Percentiles rank a stretch among this genome's conserved stretches.
Conservation (phyloP, 305 asterid species). For the Nicotiana rustica region DNA sequence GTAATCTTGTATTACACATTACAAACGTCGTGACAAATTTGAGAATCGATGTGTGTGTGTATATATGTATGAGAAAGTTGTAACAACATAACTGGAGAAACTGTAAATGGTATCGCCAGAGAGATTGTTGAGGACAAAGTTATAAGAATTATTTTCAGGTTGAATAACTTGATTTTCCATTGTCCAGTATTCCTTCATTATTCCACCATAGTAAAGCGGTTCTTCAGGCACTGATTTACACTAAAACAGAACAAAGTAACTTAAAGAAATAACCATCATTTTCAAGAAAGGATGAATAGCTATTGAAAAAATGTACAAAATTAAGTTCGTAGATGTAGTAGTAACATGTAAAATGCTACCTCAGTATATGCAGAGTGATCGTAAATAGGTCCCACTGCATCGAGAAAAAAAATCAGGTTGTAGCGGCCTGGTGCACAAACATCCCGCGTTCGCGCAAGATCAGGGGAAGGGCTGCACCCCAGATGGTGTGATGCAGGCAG, state of each 20-base stretch:
- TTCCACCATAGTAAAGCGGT: conserved; percentile 76
- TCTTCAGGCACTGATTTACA: conserved; percentile 62
- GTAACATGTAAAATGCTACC: conserved; percentile 36
- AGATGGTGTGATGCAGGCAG: too few relatives aligned
- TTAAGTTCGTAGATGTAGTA: background rate
- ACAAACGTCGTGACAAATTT: background rate
- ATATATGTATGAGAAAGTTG: background rate
- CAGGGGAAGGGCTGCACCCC: too few relatives aligned
- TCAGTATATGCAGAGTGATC: conserved; percentile 53
- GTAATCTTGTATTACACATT: background rate
- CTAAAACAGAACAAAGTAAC: conserved; percentile 38
- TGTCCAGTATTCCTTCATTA: conserved; percentile 49
- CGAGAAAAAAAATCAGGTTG: background rate
- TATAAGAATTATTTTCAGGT: conserved; percentile 34
- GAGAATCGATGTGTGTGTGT: background rate
- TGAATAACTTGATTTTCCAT: conserved; percentile 20
- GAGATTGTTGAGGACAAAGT: conserved; percentile 53
- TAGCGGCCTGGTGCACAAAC: too few relatives aligned
- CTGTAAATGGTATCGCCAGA: conserved; percentile 52
- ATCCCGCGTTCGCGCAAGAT: too few relatives aligned
- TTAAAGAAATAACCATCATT: background rate
- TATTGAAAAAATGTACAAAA: background rate
- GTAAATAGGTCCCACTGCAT: conserved; percentile 38
- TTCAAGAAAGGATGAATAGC: too few relatives aligned
- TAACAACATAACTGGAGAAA: conserved; percentile 65